These are phyloP conservation scores for Lecanoromycetidae sp. DNA, from an alignment of 2,329 filamentous ascomycete genomes.

Conservation along the genomic window DNA sequence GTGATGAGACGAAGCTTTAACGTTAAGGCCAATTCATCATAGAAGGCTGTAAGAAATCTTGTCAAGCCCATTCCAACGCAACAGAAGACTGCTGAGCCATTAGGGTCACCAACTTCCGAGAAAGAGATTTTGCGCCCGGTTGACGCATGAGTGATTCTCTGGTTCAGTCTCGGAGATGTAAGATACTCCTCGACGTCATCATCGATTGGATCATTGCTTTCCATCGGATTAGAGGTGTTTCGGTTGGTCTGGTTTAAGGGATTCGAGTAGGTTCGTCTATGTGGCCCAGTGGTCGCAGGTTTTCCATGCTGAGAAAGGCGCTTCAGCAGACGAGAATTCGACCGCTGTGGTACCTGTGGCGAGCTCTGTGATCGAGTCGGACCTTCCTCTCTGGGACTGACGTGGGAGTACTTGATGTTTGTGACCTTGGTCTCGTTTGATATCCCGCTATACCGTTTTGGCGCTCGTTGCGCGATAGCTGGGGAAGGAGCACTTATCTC, in stretches of 20 bases:
- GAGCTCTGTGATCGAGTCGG: slow-evolving; percentile 8
- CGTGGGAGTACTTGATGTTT: slow-evolving; percentile 22
- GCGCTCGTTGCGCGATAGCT: slow-evolving; percentile 51
- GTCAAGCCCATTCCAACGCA: slow-evolving; percentile 97
- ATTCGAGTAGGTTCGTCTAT: slow-evolving; percentile 30
- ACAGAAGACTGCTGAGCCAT: slow-evolving; percentile 85
- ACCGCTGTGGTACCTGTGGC: slow-evolving; percentile 16
- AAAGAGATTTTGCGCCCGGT: slow-evolving; percentile 86
- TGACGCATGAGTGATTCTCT: slow-evolving; percentile 74
- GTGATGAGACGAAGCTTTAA: slow-evolving; percentile 84
- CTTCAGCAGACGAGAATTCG: slow-evolving; percentile 40
- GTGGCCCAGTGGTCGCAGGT: slow-evolving; percentile 26
- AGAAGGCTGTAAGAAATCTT: slow-evolving; percentile 90
- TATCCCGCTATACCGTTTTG: slow-evolving; percentile 34
- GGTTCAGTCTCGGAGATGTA: slow-evolving; percentile 68
- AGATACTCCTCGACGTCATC: slow-evolving; percentile 78
- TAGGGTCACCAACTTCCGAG: slow-evolving; percentile 86
- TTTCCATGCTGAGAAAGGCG: slow-evolving; percentile 42
- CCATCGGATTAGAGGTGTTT: slow-evolving; percentile 55
- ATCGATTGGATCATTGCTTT: slow-evolving; percentile 76
- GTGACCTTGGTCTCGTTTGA: slow-evolving; percentile 17
- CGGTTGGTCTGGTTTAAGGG: slow-evolving; percentile 28
- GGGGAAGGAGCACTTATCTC: slow-evolving; percentile 61
- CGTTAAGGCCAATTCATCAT: slow-evolving; percentile 84
- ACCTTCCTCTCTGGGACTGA: not conserved